Evolutionary conservation across 2,329 filamentous ascomycete species (phyloP), one percentile per base, ranked within the genome.

Genomic region (Curvularia hawaiiensis): DNA sequence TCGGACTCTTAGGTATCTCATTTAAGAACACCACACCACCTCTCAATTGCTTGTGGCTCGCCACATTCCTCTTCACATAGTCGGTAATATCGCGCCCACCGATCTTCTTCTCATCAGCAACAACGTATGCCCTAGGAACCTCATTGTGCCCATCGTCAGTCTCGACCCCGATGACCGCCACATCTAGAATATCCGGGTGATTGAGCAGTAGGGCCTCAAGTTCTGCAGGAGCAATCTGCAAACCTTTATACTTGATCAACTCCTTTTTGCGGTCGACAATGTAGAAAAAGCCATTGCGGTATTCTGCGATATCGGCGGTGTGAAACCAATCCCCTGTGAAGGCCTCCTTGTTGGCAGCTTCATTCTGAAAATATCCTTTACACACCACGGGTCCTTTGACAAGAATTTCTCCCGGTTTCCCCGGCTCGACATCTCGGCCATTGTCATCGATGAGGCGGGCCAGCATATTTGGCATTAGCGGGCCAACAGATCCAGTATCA

Each of bases 151-250:
- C 71, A 30, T 74, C 72, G 6, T 74, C 69, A 3, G 69, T 71
- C 26, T 68, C 65, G 3, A 80, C 70, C 5, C 78, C 79, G 41
- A 82, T 79, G 22, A 83, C 80, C 9, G 79, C 78, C 0, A 78
- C 79, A 62, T 83, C 81, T 1, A 71, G 60, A 4, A 83, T 72
- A 3, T 69, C 58, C 1, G 72, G 69, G 57, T 82, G 78, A 8
- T 68, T 71, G 2, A 82, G 52, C 0, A 83, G 67, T 31, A 80
- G 48, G 1, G 74, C 79, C 67, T 83, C 80, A 1, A 83, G 68
- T 56, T 83, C 81, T 0, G 80, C 79, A 1, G 81, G 81, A 10
- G 80, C 78, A 16, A 83, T 79, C 67, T 83, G 80, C 33, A 81
- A 68, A 1, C 80, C 81, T 61, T 82, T 81, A 52, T 81, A 81